Percentiles rank a stretch among this genome's conserved stretches.
These are phyloP conservation scores for Nemania sp. DNA, from an alignment of 2,329 filamentous ascomycete genomes.

Conservation along the genomic window DNA sequence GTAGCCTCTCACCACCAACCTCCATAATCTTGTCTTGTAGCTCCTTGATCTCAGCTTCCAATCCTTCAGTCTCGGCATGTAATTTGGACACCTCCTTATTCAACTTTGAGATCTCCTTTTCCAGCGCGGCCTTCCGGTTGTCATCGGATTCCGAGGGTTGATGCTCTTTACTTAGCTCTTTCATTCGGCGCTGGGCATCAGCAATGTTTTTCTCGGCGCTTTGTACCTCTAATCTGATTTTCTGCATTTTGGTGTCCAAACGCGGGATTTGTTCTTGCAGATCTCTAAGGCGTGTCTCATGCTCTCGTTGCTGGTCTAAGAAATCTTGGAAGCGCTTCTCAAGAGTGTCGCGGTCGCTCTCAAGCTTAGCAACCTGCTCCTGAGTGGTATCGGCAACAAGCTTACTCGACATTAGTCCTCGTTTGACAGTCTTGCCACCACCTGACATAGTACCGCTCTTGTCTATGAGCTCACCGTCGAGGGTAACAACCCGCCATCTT, in stretches of 20 bases:
- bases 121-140: slow-evolving; percentile 75
- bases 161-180: slow-evolving; percentile 85
- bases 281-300: slow-evolving; percentile 78
- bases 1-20: slow-evolving; percentile 91
- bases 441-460: slow-evolving; percentile 99
- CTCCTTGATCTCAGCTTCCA: slow-evolving; percentile 92
- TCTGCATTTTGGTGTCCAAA: slow-evolving; percentile 91
- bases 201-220: slow-evolving; percentile 86
- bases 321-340: slow-evolving; percentile 87
- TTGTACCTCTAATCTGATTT: slow-evolving; percentile 87
- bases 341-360: slow-evolving; percentile 84
- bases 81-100: slow-evolving; percentile 84
- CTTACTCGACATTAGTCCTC: slow-evolving; percentile 96
- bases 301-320: slow-evolving; percentile 83
- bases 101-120: slow-evolving; percentile 81
- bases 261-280: slow-evolving; percentile 83
- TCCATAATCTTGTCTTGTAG: slow-evolving; percentile 99
- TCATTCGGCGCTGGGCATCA: slow-evolving; percentile 85
- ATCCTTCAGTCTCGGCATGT: slow-evolving; percentile 84
- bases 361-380: slow-evolving; percentile 89
- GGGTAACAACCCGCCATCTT: slow-evolving; percentile 95
- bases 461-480: slow-evolving; percentile 95
- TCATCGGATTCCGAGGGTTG: slow-evolving; percentile 85
- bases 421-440: slow-evolving; percentile 90
- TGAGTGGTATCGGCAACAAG: slow-evolving; percentile 87